phyloP scores from a whole-genome alignment of 2,329 filamentous ascomycete species.

The Microsporum audouinii region DNA sequence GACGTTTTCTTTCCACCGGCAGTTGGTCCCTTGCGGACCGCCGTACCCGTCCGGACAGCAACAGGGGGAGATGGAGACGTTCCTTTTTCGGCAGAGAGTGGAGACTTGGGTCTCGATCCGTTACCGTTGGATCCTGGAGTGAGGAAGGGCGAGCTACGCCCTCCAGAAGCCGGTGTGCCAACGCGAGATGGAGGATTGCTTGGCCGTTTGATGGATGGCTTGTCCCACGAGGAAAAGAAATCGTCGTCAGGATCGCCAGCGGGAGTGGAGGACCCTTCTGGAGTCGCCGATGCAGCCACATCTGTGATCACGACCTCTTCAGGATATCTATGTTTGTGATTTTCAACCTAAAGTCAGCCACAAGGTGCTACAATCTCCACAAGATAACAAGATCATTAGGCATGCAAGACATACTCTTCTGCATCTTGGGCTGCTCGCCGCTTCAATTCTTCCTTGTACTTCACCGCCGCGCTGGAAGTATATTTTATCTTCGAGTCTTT shows the following conservation, averaged over 20 bases:
- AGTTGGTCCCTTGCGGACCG: conserved; percentile 63
- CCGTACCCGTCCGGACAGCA: conserved; percentile 61
- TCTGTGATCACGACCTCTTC: conserved; percentile 78
- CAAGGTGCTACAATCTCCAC: neutral
- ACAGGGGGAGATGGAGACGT: conserved; percentile 46
- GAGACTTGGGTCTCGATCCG: conserved; percentile 69
- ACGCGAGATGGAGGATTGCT: conserved; percentile 88
- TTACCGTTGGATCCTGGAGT: conserved; percentile 57
- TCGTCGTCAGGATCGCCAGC: conserved; percentile 74
- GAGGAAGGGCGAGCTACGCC: conserved; percentile 85
- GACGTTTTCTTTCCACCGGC: conserved; percentile 64
- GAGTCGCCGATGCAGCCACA: conserved; percentile 45
- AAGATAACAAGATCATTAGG: neutral
- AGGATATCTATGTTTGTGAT: conserved; percentile 53
- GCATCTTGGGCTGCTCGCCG: conserved; percentile 71
- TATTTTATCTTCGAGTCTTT: conserved; percentile 98
- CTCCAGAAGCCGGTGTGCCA: conserved; percentile 68
- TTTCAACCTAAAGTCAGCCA: conserved; percentile 5
- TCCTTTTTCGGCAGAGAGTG: conserved; percentile 50
- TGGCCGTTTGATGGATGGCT: conserved; percentile 90
- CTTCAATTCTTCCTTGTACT: conserved; percentile 97
- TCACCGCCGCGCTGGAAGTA: conserved; percentile 78
- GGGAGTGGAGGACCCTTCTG: conserved; percentile 62
- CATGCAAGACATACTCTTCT: conserved; percentile 53
- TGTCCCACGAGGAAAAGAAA: conserved; percentile 99